Conservation (phyloP, 2,329 filamentous ascomycete genomes). For the Metarhizium sp. region DNA sequence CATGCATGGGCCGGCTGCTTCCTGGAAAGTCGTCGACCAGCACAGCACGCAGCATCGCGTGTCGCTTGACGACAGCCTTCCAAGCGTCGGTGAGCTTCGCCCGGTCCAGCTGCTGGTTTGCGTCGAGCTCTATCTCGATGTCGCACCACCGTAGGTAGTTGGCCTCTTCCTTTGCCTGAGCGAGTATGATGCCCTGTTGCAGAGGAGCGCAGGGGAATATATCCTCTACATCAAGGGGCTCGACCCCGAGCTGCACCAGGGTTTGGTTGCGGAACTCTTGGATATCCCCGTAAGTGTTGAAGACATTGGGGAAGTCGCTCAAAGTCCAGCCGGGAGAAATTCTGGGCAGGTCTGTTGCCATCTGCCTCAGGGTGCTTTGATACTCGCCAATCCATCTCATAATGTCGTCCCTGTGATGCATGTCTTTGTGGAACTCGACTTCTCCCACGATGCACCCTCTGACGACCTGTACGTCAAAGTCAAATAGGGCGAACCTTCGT, state of each 20-base stretch:
- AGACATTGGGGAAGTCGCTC: neutral
- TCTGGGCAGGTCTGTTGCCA: neutral
- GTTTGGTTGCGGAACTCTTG: neutral
- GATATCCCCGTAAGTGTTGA: neutral
- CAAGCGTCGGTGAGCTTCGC: neutral
- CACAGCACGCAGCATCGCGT: neutral
- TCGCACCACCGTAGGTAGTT: neutral
- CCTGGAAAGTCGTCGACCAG: neutral
- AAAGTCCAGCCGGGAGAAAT: neutral
- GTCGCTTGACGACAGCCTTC: neutral
- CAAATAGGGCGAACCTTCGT: slow-evolving; percentile 2
- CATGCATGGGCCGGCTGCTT: neutral
- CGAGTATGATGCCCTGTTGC: neutral
- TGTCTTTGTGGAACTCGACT: neutral
- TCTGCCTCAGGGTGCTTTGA: neutral
- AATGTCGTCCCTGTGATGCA: slow-evolving; percentile 1
- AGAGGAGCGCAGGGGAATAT: neutral
- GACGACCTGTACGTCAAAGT: slow-evolving; percentile 5
- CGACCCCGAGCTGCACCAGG: neutral
- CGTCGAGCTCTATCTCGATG: neutral
- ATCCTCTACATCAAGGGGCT: neutral
- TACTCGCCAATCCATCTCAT: neutral
- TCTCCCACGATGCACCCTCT: slow-evolving; percentile 3
- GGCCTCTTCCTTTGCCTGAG: neutral
- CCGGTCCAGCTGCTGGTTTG: neutral